Percentiles rank a stretch among this genome's conserved stretches.
Conservation (phyloP, 1,139 yeast genomes). For the Yamadazyma membranifaciens region DNA sequence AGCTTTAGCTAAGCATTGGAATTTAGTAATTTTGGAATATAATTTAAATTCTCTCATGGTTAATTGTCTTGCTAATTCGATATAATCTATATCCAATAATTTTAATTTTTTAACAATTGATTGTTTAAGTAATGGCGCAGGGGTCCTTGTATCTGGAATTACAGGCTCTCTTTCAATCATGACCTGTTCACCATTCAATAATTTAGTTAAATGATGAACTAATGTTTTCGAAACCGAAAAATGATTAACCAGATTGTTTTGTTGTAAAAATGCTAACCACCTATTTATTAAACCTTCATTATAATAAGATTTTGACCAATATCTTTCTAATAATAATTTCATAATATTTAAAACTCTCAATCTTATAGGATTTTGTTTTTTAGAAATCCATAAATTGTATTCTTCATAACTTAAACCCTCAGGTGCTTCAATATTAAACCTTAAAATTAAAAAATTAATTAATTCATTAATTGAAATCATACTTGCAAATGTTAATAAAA, state of each 20-base stretch:
- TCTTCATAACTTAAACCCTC: conserved; percentile 86
- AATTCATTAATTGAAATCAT: conserved; percentile 71
- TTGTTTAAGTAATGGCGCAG: conserved; percentile 42
- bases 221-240: conserved; percentile 33
- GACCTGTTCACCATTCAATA: conserved; percentile 33
- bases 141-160: conserved; percentile 30
- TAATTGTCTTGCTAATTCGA: conserved; percentile 80
- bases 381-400: conserved; percentile 75
- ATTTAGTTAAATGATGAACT: conserved; percentile 22
- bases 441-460: conserved; percentile 55
- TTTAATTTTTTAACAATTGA: conserved; percentile 40
- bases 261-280: conserved; percentile 58
- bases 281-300: conserved; percentile 46
- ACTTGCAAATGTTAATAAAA: conserved; percentile 74
- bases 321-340: conserved; percentile 67
- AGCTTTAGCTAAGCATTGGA: conserved; percentile 76
- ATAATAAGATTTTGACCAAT: conserved; percentile 72
- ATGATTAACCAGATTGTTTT: conserved; percentile 40
- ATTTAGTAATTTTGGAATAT: conserved; percentile 65
- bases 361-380: conserved; percentile 67
- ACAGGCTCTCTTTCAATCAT: conserved; percentile 31
- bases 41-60: conserved; percentile 75
- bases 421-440: conserved; percentile 80
- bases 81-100: conserved; percentile 67
- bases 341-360: conserved; percentile 68